A percentile compares a stretch with the other conserved stretches of the same genome.
Evolutionary conservation across 108 stramenopile genomes (phyloP).

Genomic region (Stephanodiscus triporus): DNA sequence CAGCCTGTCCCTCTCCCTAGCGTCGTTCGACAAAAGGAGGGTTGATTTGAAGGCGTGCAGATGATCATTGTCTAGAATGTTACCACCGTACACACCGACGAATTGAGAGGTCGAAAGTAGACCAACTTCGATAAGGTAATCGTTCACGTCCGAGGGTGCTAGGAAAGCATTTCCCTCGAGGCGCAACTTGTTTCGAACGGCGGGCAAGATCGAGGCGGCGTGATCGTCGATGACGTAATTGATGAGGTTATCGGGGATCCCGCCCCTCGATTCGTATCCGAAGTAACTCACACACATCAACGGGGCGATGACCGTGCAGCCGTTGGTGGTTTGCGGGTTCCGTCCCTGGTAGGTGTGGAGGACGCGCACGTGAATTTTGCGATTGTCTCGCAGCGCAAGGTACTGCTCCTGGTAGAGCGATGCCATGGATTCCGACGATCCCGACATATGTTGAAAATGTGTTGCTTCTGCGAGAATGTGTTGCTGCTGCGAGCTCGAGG

Average conservation of each 20-base stretch:
- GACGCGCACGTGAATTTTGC: conserved; percentile 49
- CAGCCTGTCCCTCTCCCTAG: conserved; percentile 13
- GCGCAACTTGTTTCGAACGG: conserved; percentile 59
- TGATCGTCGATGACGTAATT: conserved; percentile 60
- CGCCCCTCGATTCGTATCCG: conserved; percentile 21
- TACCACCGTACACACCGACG: conserved; percentile 66
- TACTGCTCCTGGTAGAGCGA: conserved; percentile 65
- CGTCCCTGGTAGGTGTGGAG: conserved; percentile 82
- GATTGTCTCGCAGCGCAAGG: conserved; percentile 27
- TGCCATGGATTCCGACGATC: too few relatives aligned
- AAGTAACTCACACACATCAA: conserved; percentile 64
- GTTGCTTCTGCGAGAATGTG: too few relatives aligned
- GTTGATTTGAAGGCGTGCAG: conserved; percentile 35
- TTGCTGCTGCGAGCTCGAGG: too few relatives aligned
- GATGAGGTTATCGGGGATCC: conserved; percentile 60
- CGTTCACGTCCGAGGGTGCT: conserved; percentile 72
- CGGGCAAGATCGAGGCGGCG: conserved; percentile 43
- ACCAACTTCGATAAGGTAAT: conserved; percentile 57
- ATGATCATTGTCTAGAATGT: conserved; percentile 66
- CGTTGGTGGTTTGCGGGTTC: conserved; percentile 59
- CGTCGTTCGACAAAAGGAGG: conserved; percentile 18
- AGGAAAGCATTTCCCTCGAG: conserved; percentile 61
- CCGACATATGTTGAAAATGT: too few relatives aligned
- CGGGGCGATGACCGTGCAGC: conserved; percentile 79
- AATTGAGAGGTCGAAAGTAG: conserved; percentile 56